phyloP scores from a whole-genome alignment of 1,284 basidiomycete genomes.

The Athelia sp. region DNA sequence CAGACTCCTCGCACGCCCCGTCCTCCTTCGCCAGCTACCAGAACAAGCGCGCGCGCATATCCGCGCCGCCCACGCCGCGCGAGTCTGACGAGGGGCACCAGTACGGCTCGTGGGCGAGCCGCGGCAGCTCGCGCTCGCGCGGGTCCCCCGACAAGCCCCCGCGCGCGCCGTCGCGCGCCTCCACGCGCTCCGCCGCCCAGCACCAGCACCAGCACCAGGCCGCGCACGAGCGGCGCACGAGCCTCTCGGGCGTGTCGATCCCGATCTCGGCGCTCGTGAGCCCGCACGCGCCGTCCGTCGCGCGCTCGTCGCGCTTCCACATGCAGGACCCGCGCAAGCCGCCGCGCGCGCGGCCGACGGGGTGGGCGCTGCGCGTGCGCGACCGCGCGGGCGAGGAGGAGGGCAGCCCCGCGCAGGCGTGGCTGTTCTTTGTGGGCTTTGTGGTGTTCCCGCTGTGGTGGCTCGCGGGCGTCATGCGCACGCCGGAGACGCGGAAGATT shows the following conservation, averaged over 20 bases:
- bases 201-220: slow-evolving; percentile 10
- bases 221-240: slow-evolving; percentile 35
- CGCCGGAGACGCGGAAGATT: slow-evolving; percentile 56
- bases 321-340: slow-evolving; percentile 76
- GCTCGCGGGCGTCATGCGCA: slow-evolving; percentile 55
- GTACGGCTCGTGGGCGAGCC: slow-evolving; percentile 54
- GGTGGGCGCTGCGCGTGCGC: slow-evolving; percentile 58
- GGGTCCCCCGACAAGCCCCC: slow-evolving; percentile 26
- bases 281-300: slow-evolving; percentile 68
- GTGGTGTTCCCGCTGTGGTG: slow-evolving; percentile 75
- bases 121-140: slow-evolving; percentile 34
- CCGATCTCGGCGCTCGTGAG: slow-evolving; percentile 71
- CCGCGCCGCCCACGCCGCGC: too few relatives aligned
- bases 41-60: not conserved
- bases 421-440: slow-evolving; percentile 74
- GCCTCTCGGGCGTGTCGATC: slow-evolving; percentile 63
- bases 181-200: slow-evolving; percentile 29
- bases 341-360: slow-evolving; percentile 47
- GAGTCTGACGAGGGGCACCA: too few relatives aligned
- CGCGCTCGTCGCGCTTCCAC: slow-evolving; percentile 53
- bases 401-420: slow-evolving; percentile 64
- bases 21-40: not conserved
- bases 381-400: slow-evolving; percentile 45
- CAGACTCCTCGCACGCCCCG: not conserved
- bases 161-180: slow-evolving; percentile 33